Conservation (phyloP, 805 yeast species). For the Saccharomycopsis schoenii region DNA sequence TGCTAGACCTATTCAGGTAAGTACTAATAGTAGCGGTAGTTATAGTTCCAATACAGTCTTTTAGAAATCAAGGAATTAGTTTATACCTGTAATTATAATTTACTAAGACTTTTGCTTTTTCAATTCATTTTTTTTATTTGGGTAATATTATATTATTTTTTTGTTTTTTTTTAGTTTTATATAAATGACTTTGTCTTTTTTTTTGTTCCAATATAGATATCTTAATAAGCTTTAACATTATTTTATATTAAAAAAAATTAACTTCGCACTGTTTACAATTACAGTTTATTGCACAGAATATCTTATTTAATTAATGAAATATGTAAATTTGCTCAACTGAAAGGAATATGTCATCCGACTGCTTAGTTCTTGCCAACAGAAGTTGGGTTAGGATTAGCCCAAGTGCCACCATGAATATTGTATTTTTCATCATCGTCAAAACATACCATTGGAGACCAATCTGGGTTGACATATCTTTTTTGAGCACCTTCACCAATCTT, state of each 20-base stretch:
- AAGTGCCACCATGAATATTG: conserved; percentile 14
- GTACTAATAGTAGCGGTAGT: not conserved
- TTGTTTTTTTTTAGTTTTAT: not conserved
- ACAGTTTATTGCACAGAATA: too few species aligned
- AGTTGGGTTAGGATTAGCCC: conserved; percentile 19
- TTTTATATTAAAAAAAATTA: too few species aligned
- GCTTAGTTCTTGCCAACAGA: not conserved
- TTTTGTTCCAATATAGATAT: not conserved
- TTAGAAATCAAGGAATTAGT: not conserved
- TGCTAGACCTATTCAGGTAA: not conserved
- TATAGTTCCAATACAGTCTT: not conserved
- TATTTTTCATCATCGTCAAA: conserved; percentile 19
- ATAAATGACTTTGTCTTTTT: not conserved
- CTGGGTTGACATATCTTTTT: conserved; percentile 30
- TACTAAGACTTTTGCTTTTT: not conserved
- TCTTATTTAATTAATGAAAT: not conserved
- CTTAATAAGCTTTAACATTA: not conserved
- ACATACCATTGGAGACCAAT: conserved; percentile 19
- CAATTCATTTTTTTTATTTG: not conserved
- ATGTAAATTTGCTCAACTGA: not conserved
- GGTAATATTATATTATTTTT: too few species aligned
- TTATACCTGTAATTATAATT: not conserved
- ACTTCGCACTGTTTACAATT: too few species aligned
- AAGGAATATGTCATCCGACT: not conserved
- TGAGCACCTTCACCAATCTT: conserved; percentile 23